Percentiles rank a stretch among this genome's conserved stretches.
Conservation (phyloP, 371 early-diverging fungal species). For the Smittium mucronatum region DNA sequence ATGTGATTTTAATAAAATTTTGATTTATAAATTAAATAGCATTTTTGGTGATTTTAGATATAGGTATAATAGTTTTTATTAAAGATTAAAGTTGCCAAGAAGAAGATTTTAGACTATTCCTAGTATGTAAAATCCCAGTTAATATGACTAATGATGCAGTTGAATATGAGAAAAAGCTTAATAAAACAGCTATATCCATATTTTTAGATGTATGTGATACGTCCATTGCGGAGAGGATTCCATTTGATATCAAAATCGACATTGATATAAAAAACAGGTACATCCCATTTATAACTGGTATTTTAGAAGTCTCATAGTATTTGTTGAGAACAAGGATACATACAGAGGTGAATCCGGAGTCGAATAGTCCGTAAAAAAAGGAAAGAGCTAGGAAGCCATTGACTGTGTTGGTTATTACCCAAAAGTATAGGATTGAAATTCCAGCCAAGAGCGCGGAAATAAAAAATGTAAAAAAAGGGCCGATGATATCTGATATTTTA, state of each 20-base stretch:
- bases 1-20: too few relatives aligned
- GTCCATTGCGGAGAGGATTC: background rate
- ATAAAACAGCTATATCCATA: background rate
- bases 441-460: slow-evolving; percentile 34
- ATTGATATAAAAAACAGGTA: slow-evolving; percentile 4
- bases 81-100: too few relatives aligned
- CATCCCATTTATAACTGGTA: slow-evolving; percentile 8
- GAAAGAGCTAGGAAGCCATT: slow-evolving; percentile 15
- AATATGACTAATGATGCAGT: background rate
- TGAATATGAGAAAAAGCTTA: background rate
- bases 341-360: slow-evolving; percentile 1
- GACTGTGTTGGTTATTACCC: slow-evolving; percentile 29
- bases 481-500: slow-evolving; percentile 31
- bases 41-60: too few relatives aligned
- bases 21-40: too few relatives aligned
- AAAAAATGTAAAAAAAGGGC: slow-evolving; percentile 36
- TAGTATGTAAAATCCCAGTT: background rate
- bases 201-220: too few relatives aligned
- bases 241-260: slow-evolving; percentile 4
- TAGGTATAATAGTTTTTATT: too few relatives aligned
- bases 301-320: slow-evolving; percentile 6
- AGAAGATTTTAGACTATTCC: background rate
- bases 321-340: slow-evolving; percentile 5
- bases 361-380: slow-evolving; percentile 33
- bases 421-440: slow-evolving; percentile 30